A percentile compares a stretch with the other conserved stretches of the same genome.
Evolutionary conservation across 371 early-diverging fungal species (phyloP).

Genomic region (Capillidium rhysosporum): DNA sequence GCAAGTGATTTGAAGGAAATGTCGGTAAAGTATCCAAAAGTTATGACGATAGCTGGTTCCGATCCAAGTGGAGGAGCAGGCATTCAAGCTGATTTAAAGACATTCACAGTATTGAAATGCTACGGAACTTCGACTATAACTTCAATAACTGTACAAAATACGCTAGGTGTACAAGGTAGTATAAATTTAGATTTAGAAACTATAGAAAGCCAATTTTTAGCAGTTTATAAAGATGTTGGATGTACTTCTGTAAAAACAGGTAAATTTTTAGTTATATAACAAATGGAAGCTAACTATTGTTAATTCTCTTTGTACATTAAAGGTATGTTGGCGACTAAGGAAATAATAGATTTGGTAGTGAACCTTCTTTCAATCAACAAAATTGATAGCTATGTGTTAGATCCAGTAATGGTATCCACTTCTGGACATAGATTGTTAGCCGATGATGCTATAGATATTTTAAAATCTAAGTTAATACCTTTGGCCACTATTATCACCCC

Average conservation of each 20-base stretch:
- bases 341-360: constrained; percentile 33
- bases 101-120: constrained; percentile 44
- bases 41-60: constrained; percentile 39
- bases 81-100: constrained; percentile 79
- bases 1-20: too few species aligned
- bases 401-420: constrained; percentile 77
- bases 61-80: constrained; percentile 53
- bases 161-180: constrained; percentile 47
- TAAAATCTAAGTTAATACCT: constrained; percentile 34
- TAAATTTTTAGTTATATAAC: constrained; percentile 5
- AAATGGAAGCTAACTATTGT: neutral
- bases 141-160: constrained; percentile 68
- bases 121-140: constrained; percentile 59
- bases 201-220: constrained; percentile 41
- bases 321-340: constrained; percentile 49
- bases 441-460: constrained; percentile 30
- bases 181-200: constrained; percentile 35
- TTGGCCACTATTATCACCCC: constrained; percentile 52
- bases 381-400: constrained; percentile 34
- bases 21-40: constrained; percentile 8
- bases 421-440: constrained; percentile 40
- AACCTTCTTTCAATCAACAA: constrained; percentile 17
- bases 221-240: constrained; percentile 59
- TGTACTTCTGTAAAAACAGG: constrained; percentile 59
- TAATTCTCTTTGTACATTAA: neutral